Conservation (phyloP, 2,329 filamentous ascomycete genomes). For the Venturiaceae sp. region DNA sequence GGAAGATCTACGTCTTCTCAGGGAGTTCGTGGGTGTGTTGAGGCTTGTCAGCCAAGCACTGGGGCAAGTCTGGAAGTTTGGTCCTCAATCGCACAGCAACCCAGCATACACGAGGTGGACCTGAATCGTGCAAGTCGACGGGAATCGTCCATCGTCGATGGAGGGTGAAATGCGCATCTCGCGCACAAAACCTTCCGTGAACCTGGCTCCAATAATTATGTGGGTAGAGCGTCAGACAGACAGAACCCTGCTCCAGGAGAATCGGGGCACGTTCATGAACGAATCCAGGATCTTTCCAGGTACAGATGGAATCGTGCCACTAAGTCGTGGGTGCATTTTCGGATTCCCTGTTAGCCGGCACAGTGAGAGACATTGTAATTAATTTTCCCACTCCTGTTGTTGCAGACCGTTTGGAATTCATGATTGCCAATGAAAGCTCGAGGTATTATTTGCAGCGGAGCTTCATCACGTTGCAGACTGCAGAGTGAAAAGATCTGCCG, state of each 20-base stretch:
- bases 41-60: neutral
- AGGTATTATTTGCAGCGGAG: too few species aligned
- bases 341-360: neutral
- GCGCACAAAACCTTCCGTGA: neutral
- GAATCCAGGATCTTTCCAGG: neutral
- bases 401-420: too few species aligned
- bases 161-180: neutral
- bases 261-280: neutral
- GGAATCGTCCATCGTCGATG: neutral
- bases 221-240: neutral
- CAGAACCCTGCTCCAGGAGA: neutral
- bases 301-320: neutral
- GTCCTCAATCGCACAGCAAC: neutral
- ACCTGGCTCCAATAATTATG: neutral
- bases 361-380: too few species aligned
- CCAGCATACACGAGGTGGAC: neutral
- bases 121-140: neutral
- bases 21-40: neutral
- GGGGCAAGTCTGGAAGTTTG: neutral
- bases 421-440: too few species aligned
- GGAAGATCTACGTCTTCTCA: neutral
- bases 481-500: too few species aligned
- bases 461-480: too few species aligned
- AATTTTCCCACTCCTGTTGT: too few species aligned
- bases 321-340: neutral